A percentile compares a stretch with the other conserved stretches of the same genome.
phyloP scores from a whole-genome alignment of 2,329 filamentous ascomycete genomes.

The Cladosporium sp. region DNA sequence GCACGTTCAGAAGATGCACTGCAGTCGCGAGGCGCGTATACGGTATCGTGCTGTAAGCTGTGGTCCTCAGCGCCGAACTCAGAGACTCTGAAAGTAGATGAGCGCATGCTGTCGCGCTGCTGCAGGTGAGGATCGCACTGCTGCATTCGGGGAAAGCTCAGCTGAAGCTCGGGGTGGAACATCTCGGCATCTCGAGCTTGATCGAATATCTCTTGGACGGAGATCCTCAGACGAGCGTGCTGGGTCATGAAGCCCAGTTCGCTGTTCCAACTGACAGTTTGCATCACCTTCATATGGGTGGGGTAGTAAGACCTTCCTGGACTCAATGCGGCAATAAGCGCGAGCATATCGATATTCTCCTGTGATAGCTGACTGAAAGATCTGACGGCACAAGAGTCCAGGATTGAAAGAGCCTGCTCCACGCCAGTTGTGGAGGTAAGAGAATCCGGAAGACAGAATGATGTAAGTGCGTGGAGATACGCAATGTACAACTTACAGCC shows the following conservation, averaged over 20 bases:
- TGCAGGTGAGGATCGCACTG: conserved; percentile 26
- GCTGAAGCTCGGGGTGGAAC: conserved; percentile 22
- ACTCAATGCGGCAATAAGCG: conserved; percentile 34
- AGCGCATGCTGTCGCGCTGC: conserved; percentile 34
- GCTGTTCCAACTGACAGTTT: conserved; percentile 46
- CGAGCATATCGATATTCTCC: conserved; percentile 26
- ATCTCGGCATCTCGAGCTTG: conserved; percentile 23
- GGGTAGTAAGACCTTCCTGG: conserved; percentile 49
- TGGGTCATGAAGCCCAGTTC: conserved; percentile 44
- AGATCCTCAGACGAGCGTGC: conserved; percentile 38
- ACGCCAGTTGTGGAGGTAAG: conserved; percentile 61
- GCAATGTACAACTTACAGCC: conserved; percentile 39
- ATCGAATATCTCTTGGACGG: conserved; percentile 30
- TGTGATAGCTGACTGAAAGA: conserved; percentile 29
- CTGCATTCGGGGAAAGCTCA: conserved; percentile 2
- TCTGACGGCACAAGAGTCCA: conserved; percentile 24
- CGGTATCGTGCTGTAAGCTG: conserved; percentile 24
- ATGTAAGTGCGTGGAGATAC: conserved; percentile 61
- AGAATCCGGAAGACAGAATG: conserved; percentile 57
- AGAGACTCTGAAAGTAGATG: conserved; percentile 32
- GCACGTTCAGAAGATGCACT: background rate
- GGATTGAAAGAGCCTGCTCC: conserved; percentile 50
- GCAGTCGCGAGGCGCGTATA: conserved; percentile 28
- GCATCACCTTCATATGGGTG: conserved; percentile 41
- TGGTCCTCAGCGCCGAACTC: conserved; percentile 38